These are phyloP conservation scores for Plasmodium yoelii DNA, from an alignment of 169 alveolate genomes.

Conservation along the genomic window DNA sequence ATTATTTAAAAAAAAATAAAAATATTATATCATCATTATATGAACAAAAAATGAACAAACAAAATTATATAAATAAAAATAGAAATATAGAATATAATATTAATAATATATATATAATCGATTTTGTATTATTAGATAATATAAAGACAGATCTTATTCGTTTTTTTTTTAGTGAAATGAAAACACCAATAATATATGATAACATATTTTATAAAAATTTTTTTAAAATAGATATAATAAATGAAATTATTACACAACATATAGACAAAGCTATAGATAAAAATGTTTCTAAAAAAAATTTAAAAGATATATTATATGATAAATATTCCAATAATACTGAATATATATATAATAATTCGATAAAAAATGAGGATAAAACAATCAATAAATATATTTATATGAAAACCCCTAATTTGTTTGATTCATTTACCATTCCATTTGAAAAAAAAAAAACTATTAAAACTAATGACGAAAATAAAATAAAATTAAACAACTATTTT, in stretches of 20 bases:
- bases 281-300: not conserved
- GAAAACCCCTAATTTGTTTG: not conserved
- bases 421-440: constrained; percentile 64
- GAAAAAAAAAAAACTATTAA: not conserved
- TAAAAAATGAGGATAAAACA: not conserved
- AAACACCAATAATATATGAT: constrained; percentile 74
- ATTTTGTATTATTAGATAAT: constrained; percentile 57
- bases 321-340: not conserved
- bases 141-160: constrained; percentile 54
- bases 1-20: constrained; percentile 21
- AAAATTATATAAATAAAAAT: not conserved
- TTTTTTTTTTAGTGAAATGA: constrained; percentile 51
- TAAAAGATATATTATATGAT: not conserved
- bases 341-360: not conserved
- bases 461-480: not conserved
- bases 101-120: constrained; percentile 31
- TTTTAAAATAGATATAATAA: constrained; percentile 41
- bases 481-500: constrained; percentile 34
- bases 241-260: constrained; percentile 4
- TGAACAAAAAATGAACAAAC: not conserved
- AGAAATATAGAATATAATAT: not conserved
- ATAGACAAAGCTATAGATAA: not conserved
- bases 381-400: not conserved
- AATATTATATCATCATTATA: not conserved
- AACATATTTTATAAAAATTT: constrained; percentile 37